Base-by-base conservation (phyloP, 2,329 filamentous ascomycete genomes). In the Penicillium occitanis region DNA sequence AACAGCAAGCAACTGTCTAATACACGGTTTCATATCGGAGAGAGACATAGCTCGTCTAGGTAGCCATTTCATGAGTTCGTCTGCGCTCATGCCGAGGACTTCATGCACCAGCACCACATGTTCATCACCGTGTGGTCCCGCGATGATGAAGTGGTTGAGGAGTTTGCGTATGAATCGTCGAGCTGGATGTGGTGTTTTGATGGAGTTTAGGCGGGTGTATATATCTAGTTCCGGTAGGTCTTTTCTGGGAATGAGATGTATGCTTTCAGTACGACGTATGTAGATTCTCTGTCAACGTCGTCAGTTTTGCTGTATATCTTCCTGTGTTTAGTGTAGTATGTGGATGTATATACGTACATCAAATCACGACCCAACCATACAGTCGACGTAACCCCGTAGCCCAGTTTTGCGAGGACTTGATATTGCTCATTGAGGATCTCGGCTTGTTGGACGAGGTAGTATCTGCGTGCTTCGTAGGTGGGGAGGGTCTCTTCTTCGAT, bases 171-270 rank as follows among this genome's bases (percentile, higher is more conserved):
- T 66, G 11, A 67, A 65, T 6, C 66, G 66, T 14, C 68, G 70
- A n/a, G 75, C 77, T 10, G 73, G 73, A 63, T 79, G 75, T 10
- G n/a, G 46, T 57, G 57, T 60, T 3, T 71, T 60, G 8, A 61
- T 66, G 53, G 33, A 57, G n/a, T 75, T 72, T 1, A 83, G 78
- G 28, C 73, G 76, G 67, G 75, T 75, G 11, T n/a, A 58, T 37
- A 25, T 17, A 5, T n/a, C 13, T 1, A 59, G 81, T 2, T 72
- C 37, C n/a, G 22, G n/a, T 69, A 5, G 81, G 69, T 69, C 83
- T 82, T 60, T 2, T 35, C 53, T 14, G n/a, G 17, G 11, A 69
- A 72, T 62, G 67, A 70, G 63, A 72, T 69, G 13, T 72, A 73
- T 62, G 73, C 70, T 66, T 76, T 77, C 59, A 77, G 66, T 2